Evolutionary conservation across 2,329 filamentous ascomycete species (phyloP), one percentile per base, ranked within the genome.

Genomic region (Microcyclosporella mali): DNA sequence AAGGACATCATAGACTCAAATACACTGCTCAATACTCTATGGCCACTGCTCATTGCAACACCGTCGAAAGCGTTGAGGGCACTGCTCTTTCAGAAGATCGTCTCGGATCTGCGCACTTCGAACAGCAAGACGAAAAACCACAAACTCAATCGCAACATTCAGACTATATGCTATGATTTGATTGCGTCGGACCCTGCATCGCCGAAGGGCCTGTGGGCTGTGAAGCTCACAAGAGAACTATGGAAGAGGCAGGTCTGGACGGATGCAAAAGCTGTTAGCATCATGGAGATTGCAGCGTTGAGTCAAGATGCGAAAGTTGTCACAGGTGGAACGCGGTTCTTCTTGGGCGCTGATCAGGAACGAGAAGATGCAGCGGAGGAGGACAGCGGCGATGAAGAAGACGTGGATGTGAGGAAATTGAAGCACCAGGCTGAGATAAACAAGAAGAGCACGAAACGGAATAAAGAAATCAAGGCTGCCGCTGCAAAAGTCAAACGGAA

Each of bases 181-280:
- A 79, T 97, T 33, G 87, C 86, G 12, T 85, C 85, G 3, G 90
- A 98, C 64, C 81, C 85, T 32, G 75, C 84, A 7, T 94, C 88
- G 1, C 76, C 86, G 1, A 92, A 94, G 59, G 88, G 85, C 3
- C 75, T 98, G 37, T 98, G 92, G 92, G 88, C 92, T 3, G 88
- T 95, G 48, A 95, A 95, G 66, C 78, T 98, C 51, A 94, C 89
- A 3, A 78, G 90, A 49, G 92, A 98, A 70, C 72, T 98, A 60
- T 98, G 92, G 92, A 94, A 89, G 68, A 79, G 90, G 35, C 89
- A 95, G 57, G 82, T 97, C 51, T 98, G 92, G 92, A 88, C 85
- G 8, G 92, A 98, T 58, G 79, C 88, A 2, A 92, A 89, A 64
- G 82, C 90, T 0, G 92, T 97, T n/a, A 88, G 95, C 59, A 86